Conservation (phyloP, 352 stramenopile genomes). For the Achlya hypogyna region DNA sequence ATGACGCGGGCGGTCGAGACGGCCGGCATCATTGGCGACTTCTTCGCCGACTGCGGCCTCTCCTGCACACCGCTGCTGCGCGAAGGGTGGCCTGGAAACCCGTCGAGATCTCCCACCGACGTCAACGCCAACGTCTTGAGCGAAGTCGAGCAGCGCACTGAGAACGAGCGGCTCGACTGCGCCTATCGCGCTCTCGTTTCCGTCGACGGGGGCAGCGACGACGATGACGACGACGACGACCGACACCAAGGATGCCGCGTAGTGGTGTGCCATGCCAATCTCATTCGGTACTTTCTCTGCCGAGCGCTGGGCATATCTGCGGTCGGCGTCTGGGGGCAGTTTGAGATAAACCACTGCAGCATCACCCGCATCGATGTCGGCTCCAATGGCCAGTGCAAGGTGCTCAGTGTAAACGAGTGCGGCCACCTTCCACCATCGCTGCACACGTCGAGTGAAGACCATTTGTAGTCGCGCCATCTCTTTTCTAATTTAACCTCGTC, state of each 20-base stretch:
- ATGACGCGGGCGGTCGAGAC: slow-evolving; percentile 70
- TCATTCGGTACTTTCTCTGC: slow-evolving; percentile 78
- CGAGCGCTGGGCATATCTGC: slow-evolving; percentile 52
- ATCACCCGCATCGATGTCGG: slow-evolving; percentile 71
- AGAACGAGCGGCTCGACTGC: slow-evolving; percentile 51
- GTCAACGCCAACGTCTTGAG: slow-evolving; percentile 21
- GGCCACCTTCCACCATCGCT: slow-evolving; percentile 66
- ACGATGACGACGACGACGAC: slow-evolving; percentile 34
- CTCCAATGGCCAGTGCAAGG: slow-evolving; percentile 53
- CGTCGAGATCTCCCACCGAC: slow-evolving; percentile 44
- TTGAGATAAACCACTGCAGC: slow-evolving; percentile 81
- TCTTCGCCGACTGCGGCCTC: slow-evolving; percentile 34
- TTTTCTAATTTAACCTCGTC: neutral
- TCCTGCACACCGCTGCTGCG: slow-evolving; percentile 44
- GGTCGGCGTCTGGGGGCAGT: slow-evolving; percentile 56
- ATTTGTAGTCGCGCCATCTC: slow-evolving; percentile 26
- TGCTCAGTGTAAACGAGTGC: slow-evolving; percentile 71
- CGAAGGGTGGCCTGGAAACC: slow-evolving; percentile 65
- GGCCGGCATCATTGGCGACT: slow-evolving; percentile 43
- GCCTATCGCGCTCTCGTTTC: slow-evolving; percentile 48
- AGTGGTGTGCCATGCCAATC: slow-evolving; percentile 74
- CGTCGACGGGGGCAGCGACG: slow-evolving; percentile 1
- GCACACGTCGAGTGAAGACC: slow-evolving; percentile 77
- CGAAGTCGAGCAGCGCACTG: slow-evolving; percentile 23
- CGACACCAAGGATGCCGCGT: slow-evolving; percentile 35